Base-by-base conservation (phyloP, 2,329 filamentous ascomycete genomes). In the Bipolaris gigantea region DNA sequence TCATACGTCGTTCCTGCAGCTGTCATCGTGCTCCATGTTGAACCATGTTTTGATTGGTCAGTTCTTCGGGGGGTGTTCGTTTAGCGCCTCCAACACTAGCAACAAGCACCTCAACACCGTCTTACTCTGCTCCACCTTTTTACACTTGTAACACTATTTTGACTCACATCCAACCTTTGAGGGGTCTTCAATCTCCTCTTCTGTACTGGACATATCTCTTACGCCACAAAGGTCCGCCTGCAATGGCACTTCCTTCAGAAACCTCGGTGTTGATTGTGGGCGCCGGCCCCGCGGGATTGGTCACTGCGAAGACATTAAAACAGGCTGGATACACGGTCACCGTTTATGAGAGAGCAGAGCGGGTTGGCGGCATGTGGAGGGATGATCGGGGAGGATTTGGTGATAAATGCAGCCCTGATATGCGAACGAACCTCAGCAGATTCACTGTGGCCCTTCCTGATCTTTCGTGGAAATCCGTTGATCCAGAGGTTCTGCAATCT, bases 301-400 rank as follows among this genome's bases (percentile, higher is more conserved):
- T 75, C 7, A 73, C 76, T 33, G 78, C 78, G 21, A 94, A 93
- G 75, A 88, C 86, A 0, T 79, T 94, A 25, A 79, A 91, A 8
- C 66, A 57, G 79, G 85, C 73, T 80, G 85, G 66, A 77, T 77
- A 30, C 19, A 92, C 90, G 75, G 86, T 93, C 43, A 88, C 84
- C 3, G 72, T 95, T 21, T 89, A 88, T 64, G 90, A 95, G 44
- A 76, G 81, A 15, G 81, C 85, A 42, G 67, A 79, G 32, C 80
- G 83, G 35, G 80, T 93, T 15, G 90, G 90, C 10, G 90, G 90
- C 0, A 82, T 94, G n/a, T 95, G 90, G 90, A 87, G 88, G 3
- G 62, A 72, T 11, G 61, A 66, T 15, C 64, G 67, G 38, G 75
- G 77, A 1, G 70, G 73, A n/a, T 72, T 74, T 11, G 79, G 77